A percentile compares a stretch with the other conserved stretches of the same genome.
Evolutionary conservation across 176 grass and related monocot genomes (phyloP).

Genomic region (Paspalum vaginatum): DNA sequence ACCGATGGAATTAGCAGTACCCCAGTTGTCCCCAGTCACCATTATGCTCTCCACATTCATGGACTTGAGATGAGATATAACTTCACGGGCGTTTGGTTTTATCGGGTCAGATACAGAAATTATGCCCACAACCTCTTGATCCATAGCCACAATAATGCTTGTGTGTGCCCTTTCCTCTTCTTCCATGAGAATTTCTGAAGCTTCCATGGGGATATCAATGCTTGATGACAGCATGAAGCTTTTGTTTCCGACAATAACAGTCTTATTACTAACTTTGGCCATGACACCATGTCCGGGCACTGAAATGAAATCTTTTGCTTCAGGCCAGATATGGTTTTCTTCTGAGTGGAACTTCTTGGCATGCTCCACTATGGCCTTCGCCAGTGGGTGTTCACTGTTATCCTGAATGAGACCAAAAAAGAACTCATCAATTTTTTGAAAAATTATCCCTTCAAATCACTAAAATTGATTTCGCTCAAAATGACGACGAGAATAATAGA

Average conservation of each 20-base stretch:
- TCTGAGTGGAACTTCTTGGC: constrained; percentile 70
- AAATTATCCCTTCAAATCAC: neutral
- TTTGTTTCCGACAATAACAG: constrained; percentile 77
- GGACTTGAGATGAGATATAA: constrained; percentile 73
- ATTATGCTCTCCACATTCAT: constrained; percentile 97
- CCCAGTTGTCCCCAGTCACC: constrained; percentile 98
- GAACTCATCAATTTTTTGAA: neutral
- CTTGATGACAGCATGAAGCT: constrained; percentile 74
- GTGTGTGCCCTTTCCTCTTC: constrained; percentile 75
- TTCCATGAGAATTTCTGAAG: constrained; percentile 70
- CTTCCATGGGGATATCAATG: constrained; percentile 69
- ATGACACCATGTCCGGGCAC: constrained; percentile 80
- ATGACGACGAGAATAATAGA: neutral
- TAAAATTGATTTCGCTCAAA: constrained; percentile 13
- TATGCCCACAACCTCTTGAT: constrained; percentile 72
- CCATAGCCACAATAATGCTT: constrained; percentile 74
- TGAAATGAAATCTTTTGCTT: constrained; percentile 76
- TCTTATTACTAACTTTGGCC: constrained; percentile 53
- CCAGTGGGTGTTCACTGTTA: constrained; percentile 96
- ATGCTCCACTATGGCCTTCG: constrained; percentile 74
- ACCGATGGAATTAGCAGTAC: constrained; percentile 89
- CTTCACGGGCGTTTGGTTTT: constrained; percentile 74
- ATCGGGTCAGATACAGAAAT: constrained; percentile 91
- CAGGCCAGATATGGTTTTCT: constrained; percentile 66
- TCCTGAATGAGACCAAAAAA: constrained; percentile 48